These are phyloP conservation scores for Centaurea solstitialis DNA, from an alignment of 129 eudicot species.

Conservation along the genomic window DNA sequence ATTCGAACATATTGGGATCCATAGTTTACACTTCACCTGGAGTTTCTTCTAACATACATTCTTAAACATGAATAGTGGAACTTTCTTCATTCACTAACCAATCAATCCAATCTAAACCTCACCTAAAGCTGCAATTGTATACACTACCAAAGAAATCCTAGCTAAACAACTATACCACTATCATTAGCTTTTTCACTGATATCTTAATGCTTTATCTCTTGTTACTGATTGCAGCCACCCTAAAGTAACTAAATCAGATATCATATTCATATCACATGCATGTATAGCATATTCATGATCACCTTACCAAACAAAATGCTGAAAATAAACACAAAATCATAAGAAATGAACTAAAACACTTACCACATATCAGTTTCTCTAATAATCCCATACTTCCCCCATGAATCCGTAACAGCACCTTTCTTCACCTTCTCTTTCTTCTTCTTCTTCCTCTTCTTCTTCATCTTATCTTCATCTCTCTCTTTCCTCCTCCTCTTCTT, in stretches of 20 bases:
- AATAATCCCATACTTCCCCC: slow-evolving; percentile 93
- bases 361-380: slow-evolving; percentile 97
- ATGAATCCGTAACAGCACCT: slow-evolving; percentile 75
- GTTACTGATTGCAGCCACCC: neutral
- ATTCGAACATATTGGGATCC: neutral
- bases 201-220: neutral
- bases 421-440: slow-evolving; percentile 59
- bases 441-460: slow-evolving; percentile 41
- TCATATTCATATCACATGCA: neutral
- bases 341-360: neutral
- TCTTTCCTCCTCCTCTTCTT: slow-evolving; percentile 35
- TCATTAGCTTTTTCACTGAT: neutral
- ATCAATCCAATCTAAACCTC: neutral
- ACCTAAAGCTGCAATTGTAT: neutral
- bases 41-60: neutral
- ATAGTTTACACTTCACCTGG: neutral
- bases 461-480: slow-evolving; percentile 26
- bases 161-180: neutral
- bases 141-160: neutral
- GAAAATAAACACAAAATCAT: neutral
- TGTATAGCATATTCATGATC: neutral
- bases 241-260: neutral
- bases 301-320: neutral
- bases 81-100: neutral
- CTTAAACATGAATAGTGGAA: neutral